phyloP scores from a whole-genome alignment of 768 basidiomycete species.

The Boletus vinaceobasis region DNA sequence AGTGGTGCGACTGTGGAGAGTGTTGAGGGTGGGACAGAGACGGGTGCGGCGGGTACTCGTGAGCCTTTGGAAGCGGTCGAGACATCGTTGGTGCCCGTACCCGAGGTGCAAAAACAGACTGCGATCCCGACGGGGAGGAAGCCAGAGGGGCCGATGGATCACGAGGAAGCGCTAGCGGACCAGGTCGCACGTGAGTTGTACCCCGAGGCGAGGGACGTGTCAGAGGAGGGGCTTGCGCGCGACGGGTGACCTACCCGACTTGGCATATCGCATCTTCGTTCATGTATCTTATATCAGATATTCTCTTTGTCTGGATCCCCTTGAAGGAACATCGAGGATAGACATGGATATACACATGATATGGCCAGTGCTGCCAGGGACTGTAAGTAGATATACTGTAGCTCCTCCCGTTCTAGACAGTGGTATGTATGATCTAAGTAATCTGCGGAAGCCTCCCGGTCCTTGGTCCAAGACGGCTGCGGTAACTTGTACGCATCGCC shows the following conservation, averaged over 20 bases:
- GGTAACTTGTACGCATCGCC: constrained; percentile 21
- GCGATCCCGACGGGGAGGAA: constrained; percentile 2
- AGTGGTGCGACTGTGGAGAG: background rate
- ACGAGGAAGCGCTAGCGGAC: constrained; percentile 48
- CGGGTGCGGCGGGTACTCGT: background rate
- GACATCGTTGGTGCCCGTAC: background rate
- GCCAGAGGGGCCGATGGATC: constrained; percentile 43
- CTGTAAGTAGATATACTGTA: background rate
- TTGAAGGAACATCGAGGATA: background rate
- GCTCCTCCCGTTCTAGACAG: background rate
- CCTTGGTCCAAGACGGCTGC: constrained; percentile 12
- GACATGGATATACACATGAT: background rate
- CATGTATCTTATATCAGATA: background rate
- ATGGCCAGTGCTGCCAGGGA: background rate
- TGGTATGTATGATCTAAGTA: background rate
- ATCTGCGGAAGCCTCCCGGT: background rate
- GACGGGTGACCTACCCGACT: constrained; percentile 2
- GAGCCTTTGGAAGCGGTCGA: background rate
- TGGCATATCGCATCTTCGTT: background rate
- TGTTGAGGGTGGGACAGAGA: background rate
- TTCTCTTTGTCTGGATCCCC: background rate
- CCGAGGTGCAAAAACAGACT: background rate
- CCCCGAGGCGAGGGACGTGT: constrained; percentile 32
- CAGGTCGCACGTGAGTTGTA: constrained; percentile 55
- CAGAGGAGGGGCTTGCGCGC: background rate